Evolutionary conservation across 2,329 filamentous ascomycete genomes (phyloP).

Genomic region (Claviceps paspali): DNA sequence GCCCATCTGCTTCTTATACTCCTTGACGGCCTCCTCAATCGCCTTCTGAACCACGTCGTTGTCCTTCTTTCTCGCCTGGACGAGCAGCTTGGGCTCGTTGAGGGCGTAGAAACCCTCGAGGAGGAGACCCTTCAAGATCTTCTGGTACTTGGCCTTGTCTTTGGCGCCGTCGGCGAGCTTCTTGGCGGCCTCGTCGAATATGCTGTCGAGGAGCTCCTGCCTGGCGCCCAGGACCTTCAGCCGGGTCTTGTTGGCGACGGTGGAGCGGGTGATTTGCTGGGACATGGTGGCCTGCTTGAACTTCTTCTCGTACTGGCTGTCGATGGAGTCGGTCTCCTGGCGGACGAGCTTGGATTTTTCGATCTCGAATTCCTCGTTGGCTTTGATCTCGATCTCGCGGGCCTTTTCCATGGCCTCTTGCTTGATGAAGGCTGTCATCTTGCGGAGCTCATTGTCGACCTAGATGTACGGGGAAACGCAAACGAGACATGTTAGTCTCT

Average conservation of each 20-base stretch:
- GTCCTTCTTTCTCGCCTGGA: conserved; percentile 71
- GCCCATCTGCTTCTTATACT: conserved; percentile 68
- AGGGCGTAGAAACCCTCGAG: conserved; percentile 84
- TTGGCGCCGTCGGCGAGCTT: conserved; percentile 50
- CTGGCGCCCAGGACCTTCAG: conserved; percentile 75
- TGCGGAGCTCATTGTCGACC: conserved; percentile 96
- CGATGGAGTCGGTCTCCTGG: conserved; percentile 86
- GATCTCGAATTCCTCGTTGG: conserved; percentile 97
- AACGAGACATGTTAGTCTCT: background rate
- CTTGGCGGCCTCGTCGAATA: conserved; percentile 70
- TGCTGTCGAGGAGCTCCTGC: conserved; percentile 77
- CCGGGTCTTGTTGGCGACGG: conserved; percentile 88
- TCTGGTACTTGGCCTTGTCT: conserved; percentile 61
- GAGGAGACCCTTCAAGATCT: conserved; percentile 62
- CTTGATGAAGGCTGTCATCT: conserved; percentile 99
- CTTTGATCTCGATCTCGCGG: conserved; percentile 93
- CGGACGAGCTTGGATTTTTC: conserved; percentile 98
- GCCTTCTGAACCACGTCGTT: conserved; percentile 62
- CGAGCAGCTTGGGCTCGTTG: conserved; percentile 59
- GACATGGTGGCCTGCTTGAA: conserved; percentile 98
- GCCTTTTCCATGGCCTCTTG: conserved; percentile 97
- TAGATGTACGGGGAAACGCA: conserved; percentile 21
- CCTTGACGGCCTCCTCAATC: conserved; percentile 56
- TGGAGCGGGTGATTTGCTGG: conserved; percentile 96
- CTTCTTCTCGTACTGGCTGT: conserved; percentile 91